Base-by-base conservation (phyloP, 495 filamentous ascomycete genomes). In the Geoglossum glabrum region DNA sequence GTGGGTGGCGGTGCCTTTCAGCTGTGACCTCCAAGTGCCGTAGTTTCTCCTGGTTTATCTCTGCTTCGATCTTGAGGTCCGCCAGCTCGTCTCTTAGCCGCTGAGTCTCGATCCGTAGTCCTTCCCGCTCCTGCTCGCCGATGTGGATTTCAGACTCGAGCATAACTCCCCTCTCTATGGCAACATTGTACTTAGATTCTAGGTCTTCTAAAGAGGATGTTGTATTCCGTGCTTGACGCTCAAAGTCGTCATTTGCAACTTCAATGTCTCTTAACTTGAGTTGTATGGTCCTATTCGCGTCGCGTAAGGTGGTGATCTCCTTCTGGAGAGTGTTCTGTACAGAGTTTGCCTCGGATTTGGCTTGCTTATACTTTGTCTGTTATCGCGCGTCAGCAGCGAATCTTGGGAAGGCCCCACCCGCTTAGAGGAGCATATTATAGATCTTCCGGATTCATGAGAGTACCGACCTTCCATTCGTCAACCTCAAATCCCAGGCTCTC, bases 221-320 rank as follows among this genome's bases (percentile, higher is more conserved):
- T 19, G 87, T 95, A 64, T 95, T 87, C 59, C 92, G 81, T 59
- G 90, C 89, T 70, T 97, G 89, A 58, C 90, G 82, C 70, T 98
- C 92, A 66, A 88, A 95, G 67, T 98, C 92, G 76, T 98, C 92
- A 70, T 98, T 98, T 61, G 85, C 85, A 34, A 98, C 93, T 68
- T 98, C 92, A 60, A 92, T 95, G 64, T 98, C 93, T 59, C 92
- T 81, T 54, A 98, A 69, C 67, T 77, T 84, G 47, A 95, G 73
- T 64, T 90, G 83, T 50, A 95, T 66, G 23, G 84, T 81, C 61
- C 93, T 75, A 67, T 87, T 90, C 23, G 80, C 65, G 46, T 97
- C 90, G 60, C 92, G 83, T 59, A 98, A 75, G 8, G 76, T 81
- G 5, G 92, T 98, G 61, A 98, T 87, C 70, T 98, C 92, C 71